These are phyloP conservation scores for Solanum pimpinellifolium DNA, from an alignment of 257 asterid genomes.

Conservation along the genomic window DNA sequence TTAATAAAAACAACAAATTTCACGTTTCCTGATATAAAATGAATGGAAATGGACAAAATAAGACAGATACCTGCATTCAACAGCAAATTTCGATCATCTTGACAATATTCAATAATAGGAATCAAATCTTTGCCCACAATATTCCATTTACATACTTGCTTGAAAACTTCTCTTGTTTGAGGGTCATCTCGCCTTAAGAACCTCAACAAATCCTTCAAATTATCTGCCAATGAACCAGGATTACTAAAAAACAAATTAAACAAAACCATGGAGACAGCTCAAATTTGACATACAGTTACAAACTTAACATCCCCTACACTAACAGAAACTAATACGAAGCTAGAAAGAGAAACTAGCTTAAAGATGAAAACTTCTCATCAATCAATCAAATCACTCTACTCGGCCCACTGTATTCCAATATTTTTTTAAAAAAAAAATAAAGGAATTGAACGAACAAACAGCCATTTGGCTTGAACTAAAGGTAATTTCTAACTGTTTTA, in stretches of 20 bases:
- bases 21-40: not conserved
- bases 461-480: not conserved
- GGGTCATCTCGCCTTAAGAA: conserved; percentile 90
- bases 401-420: not conserved
- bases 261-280: not conserved
- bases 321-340: not conserved
- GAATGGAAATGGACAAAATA: not conserved
- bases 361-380: not conserved
- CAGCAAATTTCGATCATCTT: conserved; percentile 71
- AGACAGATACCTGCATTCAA: conserved; percentile 54
- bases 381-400: not conserved
- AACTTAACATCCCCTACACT: not conserved
- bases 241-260: not conserved
- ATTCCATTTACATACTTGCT: conserved; percentile 89
- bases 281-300: not conserved
- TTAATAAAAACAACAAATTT: not conserved
- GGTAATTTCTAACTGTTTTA: not conserved
- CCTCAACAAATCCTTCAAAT: conserved; percentile 83
- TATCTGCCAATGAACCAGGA: conserved; percentile 35
- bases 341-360: not conserved
- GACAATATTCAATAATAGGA: conserved; percentile 63
- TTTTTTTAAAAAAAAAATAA: not conserved
- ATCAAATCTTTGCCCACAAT: conserved; percentile 56
- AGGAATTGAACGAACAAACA: not conserved
- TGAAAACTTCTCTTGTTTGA: conserved; percentile 81